Evolutionary conservation across 1,284 basidiomycete genomes (phyloP).

Genomic region (Ustilago esculenta): DNA sequence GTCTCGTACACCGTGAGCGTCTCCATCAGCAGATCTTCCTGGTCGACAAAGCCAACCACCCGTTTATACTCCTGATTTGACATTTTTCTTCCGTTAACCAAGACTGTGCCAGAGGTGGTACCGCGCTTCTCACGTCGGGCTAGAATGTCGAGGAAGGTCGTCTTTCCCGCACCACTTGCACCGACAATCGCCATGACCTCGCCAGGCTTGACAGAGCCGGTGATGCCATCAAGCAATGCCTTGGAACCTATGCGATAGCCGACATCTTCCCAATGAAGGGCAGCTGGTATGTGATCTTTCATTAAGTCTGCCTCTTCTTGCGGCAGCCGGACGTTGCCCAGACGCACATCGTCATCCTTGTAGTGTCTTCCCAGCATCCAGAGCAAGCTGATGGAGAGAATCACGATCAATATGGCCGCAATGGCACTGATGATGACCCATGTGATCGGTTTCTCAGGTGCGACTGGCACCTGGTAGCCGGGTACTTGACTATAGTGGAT

Average conservation of each 20-base stretch:
- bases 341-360: slow-evolving; percentile 47
- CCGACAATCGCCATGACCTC: slow-evolving; percentile 92
- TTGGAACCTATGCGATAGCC: slow-evolving; percentile 74
- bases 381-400: slow-evolving; percentile 70
- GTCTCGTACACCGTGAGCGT: slow-evolving; percentile 98
- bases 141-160: slow-evolving; percentile 93
- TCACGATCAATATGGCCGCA: slow-evolving; percentile 74
- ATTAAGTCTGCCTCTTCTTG: slow-evolving; percentile 84
- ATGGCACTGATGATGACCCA: slow-evolving; percentile 87
- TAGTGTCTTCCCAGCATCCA: slow-evolving; percentile 51
- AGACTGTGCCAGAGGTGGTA: slow-evolving; percentile 76
- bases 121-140: slow-evolving; percentile 89
- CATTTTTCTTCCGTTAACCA: slow-evolving; percentile 86
- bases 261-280: slow-evolving; percentile 85
- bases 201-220: slow-evolving; percentile 91
- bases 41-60: slow-evolving; percentile 93
- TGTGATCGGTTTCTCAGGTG: slow-evolving; percentile 51
- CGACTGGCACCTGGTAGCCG: slow-evolving; percentile 69
- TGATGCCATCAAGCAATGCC: slow-evolving; percentile 80
- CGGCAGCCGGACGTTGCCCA: slow-evolving; percentile 42
- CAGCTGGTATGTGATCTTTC: slow-evolving; percentile 91
- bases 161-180: slow-evolving; percentile 95
- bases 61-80: slow-evolving; percentile 80
- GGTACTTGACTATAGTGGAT: slow-evolving; percentile 92
- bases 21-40: slow-evolving; percentile 95